Evolutionary conservation across 805 yeast species (phyloP).

Genomic region (Metschnikowia hibisci): DNA sequence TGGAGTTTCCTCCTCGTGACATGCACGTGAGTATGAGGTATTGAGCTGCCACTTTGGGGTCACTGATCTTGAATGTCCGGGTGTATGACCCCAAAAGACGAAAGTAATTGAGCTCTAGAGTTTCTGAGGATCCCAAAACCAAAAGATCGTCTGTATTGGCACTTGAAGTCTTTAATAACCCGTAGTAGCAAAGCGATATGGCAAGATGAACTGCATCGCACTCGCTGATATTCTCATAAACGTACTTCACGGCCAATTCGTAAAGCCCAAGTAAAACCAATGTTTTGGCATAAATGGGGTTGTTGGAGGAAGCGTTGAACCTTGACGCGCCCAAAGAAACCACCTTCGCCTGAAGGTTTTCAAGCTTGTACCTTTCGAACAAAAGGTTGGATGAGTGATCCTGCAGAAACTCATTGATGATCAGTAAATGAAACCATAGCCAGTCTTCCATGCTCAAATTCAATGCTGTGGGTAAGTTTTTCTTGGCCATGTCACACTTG

Average conservation of each 20-base stretch:
- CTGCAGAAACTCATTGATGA: slow-evolving; percentile 53
- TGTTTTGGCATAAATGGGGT: slow-evolving; percentile 70
- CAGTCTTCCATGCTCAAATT: slow-evolving; percentile 87
- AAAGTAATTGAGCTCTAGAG: slow-evolving; percentile 47
- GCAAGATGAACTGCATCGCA: slow-evolving; percentile 89
- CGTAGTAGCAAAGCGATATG: slow-evolving; percentile 71
- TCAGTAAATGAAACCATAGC: slow-evolving; percentile 88
- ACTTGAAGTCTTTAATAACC: slow-evolving; percentile 53
- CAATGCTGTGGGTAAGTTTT: slow-evolving; percentile 62
- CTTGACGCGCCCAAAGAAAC: slow-evolving; percentile 68
- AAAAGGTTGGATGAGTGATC: slow-evolving; percentile 37
- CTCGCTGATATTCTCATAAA: slow-evolving; percentile 58
- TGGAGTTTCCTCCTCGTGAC: slow-evolving; percentile 30
- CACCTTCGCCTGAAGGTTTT: slow-evolving; percentile 69
- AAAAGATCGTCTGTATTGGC: slow-evolving; percentile 34
- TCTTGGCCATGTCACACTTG: slow-evolving; percentile 73
- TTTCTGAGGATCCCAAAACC: slow-evolving; percentile 27
- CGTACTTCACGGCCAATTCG: slow-evolving; percentile 71
- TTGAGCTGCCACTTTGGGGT: slow-evolving; percentile 90
- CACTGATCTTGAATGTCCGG: slow-evolving; percentile 74
- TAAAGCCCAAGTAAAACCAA: slow-evolving; percentile 73
- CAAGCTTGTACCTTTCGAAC: slow-evolving; percentile 67
- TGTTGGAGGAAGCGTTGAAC: slow-evolving; percentile 61
- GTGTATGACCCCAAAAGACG: slow-evolving; percentile 76
- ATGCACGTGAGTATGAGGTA: slow-evolving; percentile 72